phyloP scores from a whole-genome alignment of 805 yeast genomes.

The Yamadazyma sp. region DNA sequence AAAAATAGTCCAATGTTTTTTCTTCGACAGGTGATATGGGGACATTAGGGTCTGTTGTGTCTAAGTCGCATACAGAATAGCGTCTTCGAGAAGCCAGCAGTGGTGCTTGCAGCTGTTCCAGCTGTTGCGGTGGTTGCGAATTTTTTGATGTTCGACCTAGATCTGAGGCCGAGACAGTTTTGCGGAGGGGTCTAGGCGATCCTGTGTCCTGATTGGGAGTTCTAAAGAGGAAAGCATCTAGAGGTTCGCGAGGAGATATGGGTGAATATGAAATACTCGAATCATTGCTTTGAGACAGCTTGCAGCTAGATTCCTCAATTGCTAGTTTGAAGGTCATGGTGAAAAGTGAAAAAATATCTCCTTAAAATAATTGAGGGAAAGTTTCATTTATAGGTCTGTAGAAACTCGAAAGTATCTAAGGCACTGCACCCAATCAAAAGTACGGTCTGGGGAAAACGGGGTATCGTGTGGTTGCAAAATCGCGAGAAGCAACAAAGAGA shows the following conservation, averaged over 20 bases:
- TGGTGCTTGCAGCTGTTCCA: neutral
- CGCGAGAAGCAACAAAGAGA: too few relatives aligned
- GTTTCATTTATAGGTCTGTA: too few relatives aligned
- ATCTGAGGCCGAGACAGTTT: conserved; percentile 6
- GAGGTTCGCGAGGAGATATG: conserved; percentile 5
- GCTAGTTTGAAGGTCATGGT: conserved; percentile 9
- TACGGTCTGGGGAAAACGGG: too few relatives aligned
- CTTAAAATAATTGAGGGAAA: too few relatives aligned
- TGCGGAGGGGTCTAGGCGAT: neutral
- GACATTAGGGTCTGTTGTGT: conserved; percentile 5
- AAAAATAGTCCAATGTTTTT: conserved; percentile 2
- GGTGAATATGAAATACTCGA: conserved; percentile 1
- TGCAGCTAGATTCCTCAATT: conserved; percentile 4
- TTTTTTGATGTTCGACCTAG: neutral
- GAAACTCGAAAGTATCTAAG: too few relatives aligned
- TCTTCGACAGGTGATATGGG: conserved; percentile 11
- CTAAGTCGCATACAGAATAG: conserved; percentile 17
- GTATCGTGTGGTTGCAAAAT: too few relatives aligned
- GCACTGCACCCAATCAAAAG: too few relatives aligned
- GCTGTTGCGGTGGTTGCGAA: neutral
- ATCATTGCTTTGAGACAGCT: neutral
- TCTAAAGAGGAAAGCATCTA: conserved; percentile 6
- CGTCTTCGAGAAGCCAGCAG: too few relatives aligned
- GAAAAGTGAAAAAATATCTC: too few relatives aligned
- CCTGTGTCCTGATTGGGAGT: neutral